Conservation (phyloP, 2,329 filamentous ascomycete genomes). For the Ascochyta rabiei region DNA sequence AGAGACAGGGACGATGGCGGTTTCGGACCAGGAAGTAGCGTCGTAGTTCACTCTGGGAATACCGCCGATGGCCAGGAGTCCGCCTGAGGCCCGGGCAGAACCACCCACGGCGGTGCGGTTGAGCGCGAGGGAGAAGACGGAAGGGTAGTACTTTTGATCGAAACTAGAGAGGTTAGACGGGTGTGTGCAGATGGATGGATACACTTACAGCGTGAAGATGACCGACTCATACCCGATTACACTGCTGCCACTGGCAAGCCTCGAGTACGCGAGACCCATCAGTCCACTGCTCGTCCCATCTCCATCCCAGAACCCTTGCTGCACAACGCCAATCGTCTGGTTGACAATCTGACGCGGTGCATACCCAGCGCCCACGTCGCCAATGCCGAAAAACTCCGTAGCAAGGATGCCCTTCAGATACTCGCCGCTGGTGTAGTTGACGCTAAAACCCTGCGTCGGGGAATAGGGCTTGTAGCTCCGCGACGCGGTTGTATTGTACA, state of each 20-base stretch:
- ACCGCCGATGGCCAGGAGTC: conserved; percentile 41
- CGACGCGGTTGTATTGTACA: conserved; percentile 19
- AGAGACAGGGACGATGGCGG: conserved; percentile 22
- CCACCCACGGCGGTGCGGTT: conserved; percentile 18
- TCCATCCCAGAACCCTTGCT: conserved; percentile 37
- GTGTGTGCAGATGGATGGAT: background rate
- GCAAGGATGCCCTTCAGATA: conserved; percentile 30
- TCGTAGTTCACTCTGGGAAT: conserved; percentile 27
- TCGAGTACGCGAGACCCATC: conserved; percentile 35
- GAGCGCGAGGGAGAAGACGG: conserved; percentile 36
- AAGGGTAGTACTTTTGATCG: conserved; percentile 16
- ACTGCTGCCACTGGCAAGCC: conserved; percentile 21
- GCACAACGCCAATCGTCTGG: conserved; percentile 38
- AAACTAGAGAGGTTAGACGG: background rate
- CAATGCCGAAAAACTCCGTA: conserved; percentile 28
- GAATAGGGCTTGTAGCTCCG: conserved; percentile 1
- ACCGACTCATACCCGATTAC: conserved; percentile 31
- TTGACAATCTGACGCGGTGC: conserved; percentile 19
- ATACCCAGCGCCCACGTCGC: conserved; percentile 14
- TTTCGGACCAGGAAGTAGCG: conserved; percentile 22
- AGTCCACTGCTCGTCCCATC: conserved; percentile 37
- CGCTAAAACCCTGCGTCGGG: conserved; percentile 19
- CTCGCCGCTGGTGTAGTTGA: conserved; percentile 35
- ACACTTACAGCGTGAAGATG: conserved; percentile 32
- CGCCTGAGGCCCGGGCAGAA: conserved; percentile 23